A percentile compares a stretch with the other conserved stretches of the same genome.
Evolutionary conservation across 176 grass and related monocot species (phyloP).

Genomic region (Olyra latifolia): DNA sequence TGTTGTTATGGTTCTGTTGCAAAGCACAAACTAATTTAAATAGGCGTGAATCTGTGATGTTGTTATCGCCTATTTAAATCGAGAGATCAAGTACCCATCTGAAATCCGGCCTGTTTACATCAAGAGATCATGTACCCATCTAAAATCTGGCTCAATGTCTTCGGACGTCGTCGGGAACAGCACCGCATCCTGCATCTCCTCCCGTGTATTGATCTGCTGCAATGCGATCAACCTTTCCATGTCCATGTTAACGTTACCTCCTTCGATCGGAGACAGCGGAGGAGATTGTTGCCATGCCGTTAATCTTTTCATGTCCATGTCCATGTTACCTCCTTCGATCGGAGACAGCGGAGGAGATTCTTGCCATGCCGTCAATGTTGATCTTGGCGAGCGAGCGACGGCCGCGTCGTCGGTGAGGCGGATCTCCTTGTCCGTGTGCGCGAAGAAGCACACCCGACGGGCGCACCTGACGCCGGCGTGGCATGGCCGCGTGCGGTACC

Average conservation of each 20-base stretch:
- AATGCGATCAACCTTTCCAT: constrained; percentile 45
- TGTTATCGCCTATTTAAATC: too few relatives aligned
- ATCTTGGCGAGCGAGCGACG: constrained; percentile 39
- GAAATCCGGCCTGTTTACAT: too few relatives aligned
- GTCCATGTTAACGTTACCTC: neutral
- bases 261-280: constrained; percentile 45
- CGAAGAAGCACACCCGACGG: constrained; percentile 86
- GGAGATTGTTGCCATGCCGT: constrained; percentile 22
- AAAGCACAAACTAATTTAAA: too few relatives aligned
- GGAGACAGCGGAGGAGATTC: constrained; percentile 53
- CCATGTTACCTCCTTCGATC: too few relatives aligned
- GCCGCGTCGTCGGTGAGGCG: constrained; percentile 12
- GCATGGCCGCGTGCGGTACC: constrained; percentile 76
- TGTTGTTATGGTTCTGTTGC: too few relatives aligned
- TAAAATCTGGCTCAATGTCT: constrained; percentile 45
- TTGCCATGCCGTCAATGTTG: constrained; percentile 9
- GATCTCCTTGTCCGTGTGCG: constrained; percentile 57
- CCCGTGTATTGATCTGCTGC: constrained; percentile 44
- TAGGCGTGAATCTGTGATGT: too few relatives aligned
- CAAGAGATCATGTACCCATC: constrained; percentile 64
- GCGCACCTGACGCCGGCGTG: constrained; percentile 43
- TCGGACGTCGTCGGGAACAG: constrained; percentile 3
- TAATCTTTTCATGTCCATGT: too few relatives aligned
- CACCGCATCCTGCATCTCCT: neutral
- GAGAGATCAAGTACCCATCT: too few relatives aligned